Evolutionary conservation across 2,329 filamentous ascomycete species (phyloP), one percentile per base, ranked within the genome.

Genomic region (Neodidymelliopsis sp.): DNA sequence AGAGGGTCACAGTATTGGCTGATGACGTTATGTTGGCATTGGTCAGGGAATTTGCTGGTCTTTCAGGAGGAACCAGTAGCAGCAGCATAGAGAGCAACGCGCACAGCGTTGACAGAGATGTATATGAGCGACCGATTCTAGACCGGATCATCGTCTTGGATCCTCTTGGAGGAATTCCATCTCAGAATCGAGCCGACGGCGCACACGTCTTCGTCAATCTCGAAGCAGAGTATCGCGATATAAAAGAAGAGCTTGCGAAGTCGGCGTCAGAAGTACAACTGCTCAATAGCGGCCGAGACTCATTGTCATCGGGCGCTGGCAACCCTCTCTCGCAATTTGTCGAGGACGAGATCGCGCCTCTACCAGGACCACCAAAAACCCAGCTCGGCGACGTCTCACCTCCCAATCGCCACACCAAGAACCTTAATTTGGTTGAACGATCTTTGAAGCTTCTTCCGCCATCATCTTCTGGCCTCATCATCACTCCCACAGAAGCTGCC

Each of bases 121-220:
- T 39, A 7, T 35, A 45, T 45, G 79, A 81, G 22, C 60, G 59
- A 31, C 61, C 60, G 6, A 54, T 67, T 73, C 75, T 99, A 5
- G 93, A 97, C 67, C 84, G 93, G 25, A 80, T 99, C 30, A 96
- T 99, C 54, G 78, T 99, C 20, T 80, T 99, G 6, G 94, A 99
- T 70, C 86, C 90, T 0, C 75, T 91, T 0, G 94, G 94, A 3
- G 93, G 91, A 0, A 91, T 92, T 34, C 94, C 94, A 0, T 90
- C 50, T 69, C 81, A 62, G 74, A 80, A 69, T 71, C 82, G 57
- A 76, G 81, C 33, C 75, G 88, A 72, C 59, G 83, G 81, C 39
- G 82, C 88, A 2, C 88, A 94, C 68, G 84, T 94, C 6, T 97
- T 97, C 67, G 84, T 99, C 67, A 99, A 99, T 62, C 81, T 99